Evolutionary conservation across 192 early-diverging fungal species (phyloP).

Genomic region (Backusella circina): DNA sequence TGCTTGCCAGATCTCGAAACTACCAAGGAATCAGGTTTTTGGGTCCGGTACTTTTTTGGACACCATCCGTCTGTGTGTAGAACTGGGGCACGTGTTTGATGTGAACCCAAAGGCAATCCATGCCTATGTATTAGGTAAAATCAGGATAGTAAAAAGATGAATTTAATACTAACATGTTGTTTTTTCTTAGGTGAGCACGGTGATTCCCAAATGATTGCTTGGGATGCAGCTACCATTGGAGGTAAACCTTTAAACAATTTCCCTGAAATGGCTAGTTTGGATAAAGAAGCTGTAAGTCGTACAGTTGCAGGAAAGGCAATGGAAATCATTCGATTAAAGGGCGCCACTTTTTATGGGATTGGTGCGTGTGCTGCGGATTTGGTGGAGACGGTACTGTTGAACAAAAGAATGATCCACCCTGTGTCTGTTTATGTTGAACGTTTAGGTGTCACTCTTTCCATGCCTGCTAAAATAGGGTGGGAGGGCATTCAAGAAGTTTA

Average conservation of each 20-base stretch:
- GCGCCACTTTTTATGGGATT: slow-evolving; percentile 63
- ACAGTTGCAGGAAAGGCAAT: slow-evolving; percentile 57
- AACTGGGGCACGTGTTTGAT: slow-evolving; percentile 33
- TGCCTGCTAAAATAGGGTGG: slow-evolving; percentile 54
- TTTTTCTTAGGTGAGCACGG: slow-evolving; percentile 73
- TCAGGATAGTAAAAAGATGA: too few species aligned
- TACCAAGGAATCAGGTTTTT: slow-evolving; percentile 55
- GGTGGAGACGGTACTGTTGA: slow-evolving; percentile 49
- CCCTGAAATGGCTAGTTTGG: slow-evolving; percentile 41
- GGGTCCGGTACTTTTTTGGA: slow-evolving; percentile 63
- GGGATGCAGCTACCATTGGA: slow-evolving; percentile 54
- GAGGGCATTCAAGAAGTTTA: slow-evolving; percentile 50
- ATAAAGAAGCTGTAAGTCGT: slow-evolving; percentile 40
- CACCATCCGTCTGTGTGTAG: slow-evolving; percentile 49
- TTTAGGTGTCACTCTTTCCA: slow-evolving; percentile 50
- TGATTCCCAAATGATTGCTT: slow-evolving; percentile 60
- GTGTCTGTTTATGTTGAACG: slow-evolving; percentile 49
- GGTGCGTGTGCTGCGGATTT: slow-evolving; percentile 54
- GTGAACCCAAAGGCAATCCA: slow-evolving; percentile 56
- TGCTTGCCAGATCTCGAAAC: slow-evolving; percentile 53
- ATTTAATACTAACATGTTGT: too few species aligned
- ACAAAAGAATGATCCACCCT: slow-evolving; percentile 53
- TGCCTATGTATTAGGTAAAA: slow-evolving; percentile 59
- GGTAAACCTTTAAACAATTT: slow-evolving; percentile 48
- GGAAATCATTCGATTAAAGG: slow-evolving; percentile 62